Base-by-base conservation (phyloP, 306 rosid species). In the Vicia faba region DNA sequence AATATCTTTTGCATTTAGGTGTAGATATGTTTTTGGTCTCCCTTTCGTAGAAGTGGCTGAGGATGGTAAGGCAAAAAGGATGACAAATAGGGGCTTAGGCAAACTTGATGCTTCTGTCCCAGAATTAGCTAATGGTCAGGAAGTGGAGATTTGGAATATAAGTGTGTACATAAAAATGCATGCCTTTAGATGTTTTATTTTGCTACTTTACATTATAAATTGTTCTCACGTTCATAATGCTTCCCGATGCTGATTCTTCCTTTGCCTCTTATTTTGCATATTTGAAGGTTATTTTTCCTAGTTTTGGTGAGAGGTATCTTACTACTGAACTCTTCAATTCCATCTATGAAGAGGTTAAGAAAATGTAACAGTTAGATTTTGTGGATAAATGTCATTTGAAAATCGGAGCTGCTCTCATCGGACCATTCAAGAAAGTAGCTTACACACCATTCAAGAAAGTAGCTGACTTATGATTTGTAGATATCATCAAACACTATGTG, bases 231-330 rank as follows among this genome's bases (percentile, higher is more conserved):
- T 50, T 61, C 29, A 12, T 31, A 26, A 65, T 18, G 68, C 58
- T 50, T 61, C 29, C 10, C 23, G 19, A 65, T 18, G 64, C 58
- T 50, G 70, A 38, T 71, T 41, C 51, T 12, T 48, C 5, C 48
- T 63, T 31, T 4, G 36, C 23, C 49, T 43, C 48, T 69, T 20
- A 54, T 68, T 26, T 75, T 68, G 15, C 61, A 23, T 36, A 53
- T 48, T 70, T 57, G 19, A 64, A 92, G 96, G 98, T 92, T 77
- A 66, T 89, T 19, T 92, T 92, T 75, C 96, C 98, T 16, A 92
- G 96, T 80, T 89, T 86, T 61, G 96, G 98, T 33, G 98, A 92
- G 85, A 83, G 98, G 79, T 92, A 89, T 50, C 76, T 92, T 78
- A 72, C 89, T 25, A 80, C 96, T 61, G 75, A 83, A 51, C 96